A percentile compares a stretch with the other conserved stretches of the same genome.
Evolutionary conservation across 768 basidiomycete genomes (phyloP).

Genomic region (Boletus bicolor): DNA sequence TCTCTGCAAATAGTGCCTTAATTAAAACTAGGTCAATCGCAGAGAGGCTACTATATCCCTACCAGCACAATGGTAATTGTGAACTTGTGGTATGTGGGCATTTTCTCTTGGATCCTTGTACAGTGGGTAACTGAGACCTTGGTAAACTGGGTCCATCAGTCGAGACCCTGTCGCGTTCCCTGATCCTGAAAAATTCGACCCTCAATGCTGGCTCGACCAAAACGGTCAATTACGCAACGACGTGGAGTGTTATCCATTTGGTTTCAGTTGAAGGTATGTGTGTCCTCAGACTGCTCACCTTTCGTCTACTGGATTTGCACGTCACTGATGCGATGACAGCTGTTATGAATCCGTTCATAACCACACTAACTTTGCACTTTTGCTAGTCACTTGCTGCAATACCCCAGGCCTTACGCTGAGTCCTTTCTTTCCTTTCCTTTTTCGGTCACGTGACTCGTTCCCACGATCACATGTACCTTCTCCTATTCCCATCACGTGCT

Average conservation of each 20-base stretch:
- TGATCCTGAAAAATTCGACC: constrained; percentile 55
- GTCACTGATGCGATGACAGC: no score
- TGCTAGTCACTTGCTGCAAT: no score
- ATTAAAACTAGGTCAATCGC: background rate
- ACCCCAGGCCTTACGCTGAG: no score
- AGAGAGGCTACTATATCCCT: constrained; percentile 25
- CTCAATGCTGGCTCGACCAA: constrained; percentile 49
- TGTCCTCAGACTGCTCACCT: background rate
- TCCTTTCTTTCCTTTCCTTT: no score
- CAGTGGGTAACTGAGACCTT: background rate
- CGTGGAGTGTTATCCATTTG: constrained; percentile 47
- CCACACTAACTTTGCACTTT: no score
- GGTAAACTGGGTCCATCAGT: constrained; percentile 41
- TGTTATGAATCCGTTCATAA: no score
- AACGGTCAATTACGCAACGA: constrained; percentile 46
- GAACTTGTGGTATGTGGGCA: constrained; percentile 17
- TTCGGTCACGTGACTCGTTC: no score
- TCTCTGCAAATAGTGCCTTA: constrained; percentile 29
- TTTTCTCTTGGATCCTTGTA: background rate
- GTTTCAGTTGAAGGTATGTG: constrained; percentile 45
- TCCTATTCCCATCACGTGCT: no score
- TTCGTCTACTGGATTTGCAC: no score
- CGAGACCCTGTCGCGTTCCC: constrained; percentile 55
- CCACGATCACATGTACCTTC: no score
- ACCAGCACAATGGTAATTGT: constrained; percentile 21